Conservation (phyloP, 768 basidiomycete species). For the Termitomyces titanicus region DNA sequence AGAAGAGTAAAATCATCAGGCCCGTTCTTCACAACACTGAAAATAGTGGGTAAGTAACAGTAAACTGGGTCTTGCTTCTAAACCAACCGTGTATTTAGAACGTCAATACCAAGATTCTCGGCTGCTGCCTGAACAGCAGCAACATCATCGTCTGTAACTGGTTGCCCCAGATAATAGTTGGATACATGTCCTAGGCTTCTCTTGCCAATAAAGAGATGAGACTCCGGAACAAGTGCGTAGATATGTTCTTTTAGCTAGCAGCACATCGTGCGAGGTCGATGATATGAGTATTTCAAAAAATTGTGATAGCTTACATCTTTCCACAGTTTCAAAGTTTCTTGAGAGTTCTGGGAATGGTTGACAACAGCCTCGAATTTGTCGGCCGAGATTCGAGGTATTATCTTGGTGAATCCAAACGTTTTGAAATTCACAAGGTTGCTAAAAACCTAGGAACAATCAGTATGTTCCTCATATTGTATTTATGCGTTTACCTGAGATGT, state of each 20-base stretch:
- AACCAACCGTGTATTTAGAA: slow-evolving; percentile 75
- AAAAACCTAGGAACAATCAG: slow-evolving; percentile 35
- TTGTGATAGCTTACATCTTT: slow-evolving; percentile 36
- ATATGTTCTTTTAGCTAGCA: slow-evolving; percentile 70
- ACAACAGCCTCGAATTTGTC: slow-evolving; percentile 65
- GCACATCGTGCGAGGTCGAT: not conserved
- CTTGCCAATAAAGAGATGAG: slow-evolving; percentile 75
- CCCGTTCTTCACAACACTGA: slow-evolving; percentile 69
- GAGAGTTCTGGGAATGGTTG: slow-evolving; percentile 52
- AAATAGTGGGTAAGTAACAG: not conserved
- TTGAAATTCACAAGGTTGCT: slow-evolving; percentile 75
- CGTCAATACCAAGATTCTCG: slow-evolving; percentile 71
- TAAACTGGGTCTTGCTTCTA: not conserved
- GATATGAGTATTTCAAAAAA: not conserved
- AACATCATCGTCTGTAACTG: slow-evolving; percentile 75
- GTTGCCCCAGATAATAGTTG: slow-evolving; percentile 81
- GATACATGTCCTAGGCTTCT: slow-evolving; percentile 72
- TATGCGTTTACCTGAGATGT: slow-evolving; percentile 55
- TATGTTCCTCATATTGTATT: not conserved
- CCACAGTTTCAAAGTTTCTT: slow-evolving; percentile 59
- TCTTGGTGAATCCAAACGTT: slow-evolving; percentile 83
- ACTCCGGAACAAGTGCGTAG: slow-evolving; percentile 62
- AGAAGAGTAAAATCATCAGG: slow-evolving; percentile 61
- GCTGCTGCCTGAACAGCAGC: slow-evolving; percentile 70
- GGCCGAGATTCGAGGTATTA: slow-evolving; percentile 65